phyloP scores from a whole-genome alignment of 2,329 filamentous ascomycete species.

The Colletotrichum lini region DNA sequence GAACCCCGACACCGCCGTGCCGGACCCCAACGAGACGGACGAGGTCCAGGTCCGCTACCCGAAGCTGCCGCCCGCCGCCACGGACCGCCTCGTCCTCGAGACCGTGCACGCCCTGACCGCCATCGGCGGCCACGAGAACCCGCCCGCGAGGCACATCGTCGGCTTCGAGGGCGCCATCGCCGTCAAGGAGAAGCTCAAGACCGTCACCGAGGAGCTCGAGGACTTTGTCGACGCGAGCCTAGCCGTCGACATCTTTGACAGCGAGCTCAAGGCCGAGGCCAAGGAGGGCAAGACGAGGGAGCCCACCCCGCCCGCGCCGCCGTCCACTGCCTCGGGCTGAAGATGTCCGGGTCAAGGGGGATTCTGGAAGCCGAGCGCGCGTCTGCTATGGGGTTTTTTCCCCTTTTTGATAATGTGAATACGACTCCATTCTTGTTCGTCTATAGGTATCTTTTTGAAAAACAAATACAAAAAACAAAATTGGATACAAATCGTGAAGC shows the following conservation, averaged over 20 bases:
- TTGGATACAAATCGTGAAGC: slow-evolving; percentile 1
- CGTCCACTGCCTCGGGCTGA: slow-evolving; percentile 36
- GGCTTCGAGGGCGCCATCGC: slow-evolving; percentile 88
- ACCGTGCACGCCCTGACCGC: slow-evolving; percentile 92
- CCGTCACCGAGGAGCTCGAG: slow-evolving; percentile 94
- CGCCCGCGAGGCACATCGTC: slow-evolving; percentile 93
- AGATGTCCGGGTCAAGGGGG: not conserved
- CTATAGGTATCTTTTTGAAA: slow-evolving; percentile 30
- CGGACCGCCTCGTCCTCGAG: slow-evolving; percentile 84
- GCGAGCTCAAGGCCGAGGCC: slow-evolving; percentile 67
- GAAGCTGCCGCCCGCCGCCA: slow-evolving; percentile 75
- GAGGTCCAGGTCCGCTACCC: slow-evolving; percentile 80
- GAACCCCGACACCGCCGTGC: slow-evolving; percentile 74
- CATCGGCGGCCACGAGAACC: slow-evolving; percentile 96
- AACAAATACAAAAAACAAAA: not conserved
- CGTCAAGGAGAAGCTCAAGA: slow-evolving; percentile 97
- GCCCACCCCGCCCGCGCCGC: slow-evolving; percentile 44
- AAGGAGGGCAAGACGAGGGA: slow-evolving; percentile 55
- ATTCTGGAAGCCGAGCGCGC: not conserved
- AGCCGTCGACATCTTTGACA: slow-evolving; percentile 82
- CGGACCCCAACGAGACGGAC: slow-evolving; percentile 47
- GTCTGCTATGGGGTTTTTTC: not conserved
- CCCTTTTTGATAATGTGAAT: not conserved
- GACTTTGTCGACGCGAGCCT: slow-evolving; percentile 94
- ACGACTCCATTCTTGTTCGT: not conserved